Conservation (phyloP, 2,329 filamentous ascomycete genomes). For the Leptographium lundbergii region DNA sequence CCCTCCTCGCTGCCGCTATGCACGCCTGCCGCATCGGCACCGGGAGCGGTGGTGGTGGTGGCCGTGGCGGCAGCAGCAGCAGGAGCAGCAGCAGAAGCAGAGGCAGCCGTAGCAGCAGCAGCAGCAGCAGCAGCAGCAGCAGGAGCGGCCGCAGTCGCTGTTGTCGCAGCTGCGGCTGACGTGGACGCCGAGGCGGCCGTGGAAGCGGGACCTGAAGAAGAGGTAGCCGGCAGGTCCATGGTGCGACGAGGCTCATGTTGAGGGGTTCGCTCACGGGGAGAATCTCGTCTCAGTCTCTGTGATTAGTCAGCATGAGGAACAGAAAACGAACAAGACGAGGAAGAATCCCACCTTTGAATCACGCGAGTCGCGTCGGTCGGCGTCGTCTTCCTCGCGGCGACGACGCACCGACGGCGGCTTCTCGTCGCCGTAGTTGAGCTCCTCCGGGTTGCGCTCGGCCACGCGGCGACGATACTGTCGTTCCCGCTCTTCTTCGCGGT, state of each 20-base stretch:
- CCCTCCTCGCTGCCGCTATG: slow-evolving; percentile 92
- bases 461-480: slow-evolving; percentile 69
- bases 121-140: slow-evolving; percentile 23
- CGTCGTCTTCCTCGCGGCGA: slow-evolving; percentile 63
- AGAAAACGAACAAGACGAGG: slow-evolving; percentile 14
- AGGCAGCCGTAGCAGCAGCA: neutral
- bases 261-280: slow-evolving; percentile 42
- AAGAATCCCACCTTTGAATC: slow-evolving; percentile 47
- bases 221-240: neutral
- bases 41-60: neutral
- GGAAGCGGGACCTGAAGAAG: slow-evolving; percentile 14
- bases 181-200: neutral
- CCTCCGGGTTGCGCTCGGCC: slow-evolving; percentile 59
- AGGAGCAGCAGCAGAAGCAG: neutral
- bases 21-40: slow-evolving; percentile 44
- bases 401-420: slow-evolving; percentile 51
- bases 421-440: slow-evolving; percentile 82
- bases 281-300: slow-evolving; percentile 47
- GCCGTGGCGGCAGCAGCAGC: slow-evolving; percentile 5
- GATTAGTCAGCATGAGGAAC: slow-evolving; percentile 17
- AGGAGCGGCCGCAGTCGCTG: neutral
- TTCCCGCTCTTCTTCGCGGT: slow-evolving; percentile 83
- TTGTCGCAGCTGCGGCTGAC: slow-evolving; percentile 23
- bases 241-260: slow-evolving; percentile 42
- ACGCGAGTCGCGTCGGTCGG: slow-evolving; percentile 50